Conservation (phyloP, 2,329 filamentous ascomycete genomes). For the Trichoderma simmonsii region DNA sequence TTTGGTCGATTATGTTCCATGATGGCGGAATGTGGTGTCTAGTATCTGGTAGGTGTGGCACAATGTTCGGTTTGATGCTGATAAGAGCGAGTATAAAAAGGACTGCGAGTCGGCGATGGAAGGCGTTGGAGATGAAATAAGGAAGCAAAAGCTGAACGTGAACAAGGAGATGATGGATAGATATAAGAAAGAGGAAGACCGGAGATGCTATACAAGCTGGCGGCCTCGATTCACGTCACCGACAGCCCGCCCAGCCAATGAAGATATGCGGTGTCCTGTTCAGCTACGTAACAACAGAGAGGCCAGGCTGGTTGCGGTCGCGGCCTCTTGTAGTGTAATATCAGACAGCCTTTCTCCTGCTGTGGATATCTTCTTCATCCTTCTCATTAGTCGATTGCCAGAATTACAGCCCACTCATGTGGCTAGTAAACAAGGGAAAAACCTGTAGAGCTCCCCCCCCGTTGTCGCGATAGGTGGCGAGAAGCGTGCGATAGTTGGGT, state of each 20-base stretch:
- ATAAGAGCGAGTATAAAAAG: not conserved
- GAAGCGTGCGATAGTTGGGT: not conserved
- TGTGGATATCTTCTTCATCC: not conserved
- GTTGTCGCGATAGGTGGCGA: constrained; percentile 3
- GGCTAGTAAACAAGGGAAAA: not conserved
- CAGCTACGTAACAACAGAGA: not conserved
- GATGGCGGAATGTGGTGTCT: not conserved
- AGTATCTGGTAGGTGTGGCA: not conserved
- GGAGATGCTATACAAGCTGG: not conserved
- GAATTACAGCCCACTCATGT: not conserved
- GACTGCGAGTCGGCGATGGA: not conserved
- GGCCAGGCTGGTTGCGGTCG: not conserved
- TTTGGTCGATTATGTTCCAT: not conserved
- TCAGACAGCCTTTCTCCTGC: not conserved
- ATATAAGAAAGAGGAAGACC: not conserved
- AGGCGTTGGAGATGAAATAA: not conserved
- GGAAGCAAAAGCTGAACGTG: not conserved
- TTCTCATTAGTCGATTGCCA: not conserved
- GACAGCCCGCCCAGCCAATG: not conserved
- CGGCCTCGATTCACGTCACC: not conserved
- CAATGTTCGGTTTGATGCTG: not conserved
- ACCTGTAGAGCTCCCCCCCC: not conserved
- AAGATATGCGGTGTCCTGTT: not conserved
- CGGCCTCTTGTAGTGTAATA: not conserved
- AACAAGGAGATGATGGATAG: not conserved